Evolutionary conservation across 2,329 filamentous ascomycete species (phyloP), one percentile per base, ranked within the genome.

Genomic region (Aspergillus uvarum): DNA sequence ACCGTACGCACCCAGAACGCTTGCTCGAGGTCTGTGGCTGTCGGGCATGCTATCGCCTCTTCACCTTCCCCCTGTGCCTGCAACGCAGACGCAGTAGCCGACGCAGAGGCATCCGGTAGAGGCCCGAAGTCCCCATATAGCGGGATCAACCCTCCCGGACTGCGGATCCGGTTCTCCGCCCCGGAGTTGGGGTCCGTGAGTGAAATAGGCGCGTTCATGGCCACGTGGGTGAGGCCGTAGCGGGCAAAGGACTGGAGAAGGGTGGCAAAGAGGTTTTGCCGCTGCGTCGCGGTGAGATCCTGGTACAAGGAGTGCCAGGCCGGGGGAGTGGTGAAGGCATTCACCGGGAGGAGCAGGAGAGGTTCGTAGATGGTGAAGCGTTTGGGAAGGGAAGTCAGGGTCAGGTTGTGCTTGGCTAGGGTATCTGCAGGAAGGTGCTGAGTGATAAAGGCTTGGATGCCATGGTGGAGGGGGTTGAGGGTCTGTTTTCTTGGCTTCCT

Each of bases 1-100:
- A 83, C 85, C 4, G 89, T 88, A 12, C 82, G 84, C 0, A 90
- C 89, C 94, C 94, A 98, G 63, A 96, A 85, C 0, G 92, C 88
- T 1, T 73, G 59, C 0, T 80, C 72, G 60, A 96, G 89, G 69
- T 94, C 89, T 1, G 68, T 54, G 38, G 38, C 6, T 4, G 16
- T n/a, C 7, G 38, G 38, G 8, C 38, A 19, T 1, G 68, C 56
- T 0, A 72, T 72, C 1, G 80, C 76, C 10, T 70, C 67, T n/a
- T 55, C 53, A 19, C 60, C 62, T 54, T 68, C 67, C 4, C 58
- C 62, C 19, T 67, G 55, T 2, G 53, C 62, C 2, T 35, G 19
- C 21, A 7, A 29, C 32, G 16, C 5, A 11, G 19, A 21, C 21
- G 32, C 32, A 22, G 22, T 22, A 32, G 14, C 11, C 14, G 35